These are phyloP conservation scores for Fusarium nematophilum DNA, from an alignment of 2,329 filamentous ascomycete species.

Conservation along the genomic window DNA sequence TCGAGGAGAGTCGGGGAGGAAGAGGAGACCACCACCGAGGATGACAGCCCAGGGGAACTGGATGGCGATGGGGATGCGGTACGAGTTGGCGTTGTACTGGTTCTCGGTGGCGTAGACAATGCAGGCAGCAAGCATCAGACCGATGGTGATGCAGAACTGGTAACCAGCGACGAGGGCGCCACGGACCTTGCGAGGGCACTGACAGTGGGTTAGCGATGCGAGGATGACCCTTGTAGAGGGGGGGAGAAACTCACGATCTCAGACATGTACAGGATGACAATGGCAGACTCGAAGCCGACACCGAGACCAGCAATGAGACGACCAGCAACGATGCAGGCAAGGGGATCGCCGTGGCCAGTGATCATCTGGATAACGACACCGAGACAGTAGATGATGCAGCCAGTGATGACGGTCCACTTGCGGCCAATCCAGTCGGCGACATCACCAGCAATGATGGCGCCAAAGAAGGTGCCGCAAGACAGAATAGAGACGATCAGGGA, in stretches of 20 bases:
- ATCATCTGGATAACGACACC: conserved; percentile 63
- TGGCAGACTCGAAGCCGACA: conserved; percentile 39
- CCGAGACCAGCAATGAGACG: conserved; percentile 38
- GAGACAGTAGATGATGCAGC: conserved; percentile 76
- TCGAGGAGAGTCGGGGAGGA: conserved; percentile 38
- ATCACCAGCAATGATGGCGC: conserved; percentile 81
- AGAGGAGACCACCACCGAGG: conserved; percentile 32
- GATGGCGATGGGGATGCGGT: conserved; percentile 35
- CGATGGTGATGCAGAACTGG: conserved; percentile 40
- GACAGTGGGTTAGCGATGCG: conserved; percentile 6
- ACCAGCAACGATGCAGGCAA: conserved; percentile 36
- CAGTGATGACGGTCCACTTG: conserved; percentile 76
- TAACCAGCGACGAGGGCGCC: conserved; percentile 38
- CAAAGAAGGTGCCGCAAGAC: conserved; percentile 82
- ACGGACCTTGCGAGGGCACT: conserved; percentile 37
- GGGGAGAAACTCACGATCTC: conserved; percentile 56
- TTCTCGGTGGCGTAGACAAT: conserved; percentile 35
- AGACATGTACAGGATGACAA: conserved; percentile 41
- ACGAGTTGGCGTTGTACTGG: conserved; percentile 16
- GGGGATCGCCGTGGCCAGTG: conserved; percentile 33
- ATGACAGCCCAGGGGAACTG: conserved; percentile 39
- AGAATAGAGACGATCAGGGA: conserved; percentile 79
- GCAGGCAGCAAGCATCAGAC: conserved; percentile 33
- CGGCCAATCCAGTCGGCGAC: conserved; percentile 80
- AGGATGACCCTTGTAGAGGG: conserved; percentile 76